These are phyloP conservation scores for Syzygium syzygioides DNA, from an alignment of 441 rosid genomes.

Conservation along the genomic window DNA sequence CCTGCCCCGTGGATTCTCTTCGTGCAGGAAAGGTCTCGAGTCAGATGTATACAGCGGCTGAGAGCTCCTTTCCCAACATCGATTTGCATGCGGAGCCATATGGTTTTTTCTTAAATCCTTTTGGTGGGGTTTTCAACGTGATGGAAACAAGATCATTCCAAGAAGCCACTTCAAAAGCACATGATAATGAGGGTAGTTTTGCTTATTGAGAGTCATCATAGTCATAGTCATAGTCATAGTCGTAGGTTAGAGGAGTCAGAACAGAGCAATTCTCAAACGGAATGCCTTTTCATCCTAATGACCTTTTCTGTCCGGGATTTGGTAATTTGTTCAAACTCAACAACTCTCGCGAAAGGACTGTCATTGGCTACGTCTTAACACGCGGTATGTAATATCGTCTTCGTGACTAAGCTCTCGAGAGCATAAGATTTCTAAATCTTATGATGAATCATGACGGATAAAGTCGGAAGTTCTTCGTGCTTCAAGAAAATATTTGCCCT, in stretches of 20 bases:
- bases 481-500: too few relatives aligned
- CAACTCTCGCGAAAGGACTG: too few relatives aligned
- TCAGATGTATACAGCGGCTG: background rate
- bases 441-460: too few relatives aligned
- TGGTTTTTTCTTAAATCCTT: background rate
- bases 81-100: background rate
- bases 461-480: background rate
- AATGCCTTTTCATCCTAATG: background rate
- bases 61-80: background rate
- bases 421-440: background rate
- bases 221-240: background rate
- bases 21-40: background rate
- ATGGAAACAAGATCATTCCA: background rate
- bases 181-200: background rate
- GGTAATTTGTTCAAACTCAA: background rate
- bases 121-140: background rate
- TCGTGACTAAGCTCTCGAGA: background rate
- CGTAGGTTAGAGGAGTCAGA: background rate
- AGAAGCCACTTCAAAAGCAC: background rate
- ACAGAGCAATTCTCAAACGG: background rate
- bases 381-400: too few relatives aligned
- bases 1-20: background rate
- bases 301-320: background rate
- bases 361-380: background rate
- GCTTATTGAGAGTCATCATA: background rate